phyloP scores from a whole-genome alignment of 2,329 filamentous ascomycete species.

The Trichoderma harzianum region DNA sequence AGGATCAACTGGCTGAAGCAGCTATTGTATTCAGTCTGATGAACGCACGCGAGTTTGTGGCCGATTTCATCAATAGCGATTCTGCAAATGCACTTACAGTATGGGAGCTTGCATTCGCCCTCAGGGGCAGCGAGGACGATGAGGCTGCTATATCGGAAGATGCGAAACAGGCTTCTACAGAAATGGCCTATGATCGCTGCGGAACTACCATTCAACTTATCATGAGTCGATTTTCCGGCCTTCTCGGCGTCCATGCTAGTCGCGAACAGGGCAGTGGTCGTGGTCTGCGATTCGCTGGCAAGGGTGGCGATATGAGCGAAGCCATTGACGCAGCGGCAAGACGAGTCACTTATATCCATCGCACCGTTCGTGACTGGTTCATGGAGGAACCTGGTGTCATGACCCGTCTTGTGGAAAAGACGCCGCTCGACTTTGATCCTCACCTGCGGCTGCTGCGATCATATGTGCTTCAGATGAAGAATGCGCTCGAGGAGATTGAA shows the following conservation, averaged over 20 bases:
- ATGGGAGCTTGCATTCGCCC: slow-evolving; percentile 35
- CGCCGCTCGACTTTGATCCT: slow-evolving; percentile 26
- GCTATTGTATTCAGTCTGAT: slow-evolving; percentile 31
- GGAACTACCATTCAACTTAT: slow-evolving; percentile 19
- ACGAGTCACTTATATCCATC: slow-evolving; percentile 34
- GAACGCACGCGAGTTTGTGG: slow-evolving; percentile 30
- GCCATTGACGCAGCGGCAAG: slow-evolving; percentile 11
- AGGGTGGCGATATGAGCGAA: background rate
- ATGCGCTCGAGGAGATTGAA: slow-evolving; percentile 33
- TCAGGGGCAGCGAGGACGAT: slow-evolving; percentile 23
- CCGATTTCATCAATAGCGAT: slow-evolving; percentile 33
- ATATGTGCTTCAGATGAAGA: slow-evolving; percentile 33
- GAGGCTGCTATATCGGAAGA: slow-evolving; percentile 14
- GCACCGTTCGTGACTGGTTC: slow-evolving; percentile 35
- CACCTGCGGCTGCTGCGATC: slow-evolving; percentile 34
- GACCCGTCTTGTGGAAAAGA: slow-evolving; percentile 16
- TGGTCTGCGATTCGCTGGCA: slow-evolving; percentile 16
- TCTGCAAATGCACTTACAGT: slow-evolving; percentile 30
- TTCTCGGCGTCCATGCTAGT: slow-evolving; percentile 27
- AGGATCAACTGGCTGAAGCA: slow-evolving; percentile 22
- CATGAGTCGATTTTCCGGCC: slow-evolving; percentile 25
- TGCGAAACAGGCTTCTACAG: slow-evolving; percentile 24
- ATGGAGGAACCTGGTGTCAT: slow-evolving; percentile 26
- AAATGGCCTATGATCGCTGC: slow-evolving; percentile 23
- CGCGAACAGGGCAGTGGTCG: slow-evolving; percentile 20